Base-by-base conservation (phyloP, 257 asterid genomes). In the Solanum medicagineum region DNA sequence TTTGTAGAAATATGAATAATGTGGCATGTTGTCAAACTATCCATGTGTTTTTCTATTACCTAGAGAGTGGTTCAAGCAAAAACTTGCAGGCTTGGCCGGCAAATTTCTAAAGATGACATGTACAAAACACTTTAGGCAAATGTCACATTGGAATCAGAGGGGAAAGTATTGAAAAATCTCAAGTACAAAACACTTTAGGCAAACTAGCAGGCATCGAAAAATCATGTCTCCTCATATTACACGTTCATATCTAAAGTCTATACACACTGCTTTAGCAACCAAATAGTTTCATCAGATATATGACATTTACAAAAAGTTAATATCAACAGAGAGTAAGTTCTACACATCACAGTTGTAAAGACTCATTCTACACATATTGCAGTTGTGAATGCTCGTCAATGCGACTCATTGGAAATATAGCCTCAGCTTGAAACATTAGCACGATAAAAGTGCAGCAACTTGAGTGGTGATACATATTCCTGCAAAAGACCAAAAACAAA, bases 391-490 rank as follows among this genome's bases (percentile, higher is more conserved):
- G 7, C 55, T 75, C 57, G 75, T 71, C 17, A 26, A 56, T 51
- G 60, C 85, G 55, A 82, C 81, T 84, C 87, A 84, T 80, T 36
- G 79, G 85, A 20, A 81, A 59, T 19, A 40, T 54, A 53, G 80
- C 26, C 65, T 80, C 89, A 81, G 75, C 85, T 85, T 87, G 49
- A 87, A 69, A 81, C 89, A 85, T 63, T 74, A 20, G 95, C 97
- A 14, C 91, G 95, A 85, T 95, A 95, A 86, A 95, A 95, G 89
- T 87, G 93, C 59, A 94, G 91, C 87, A 93, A 80, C 87, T 92
- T 94, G 89, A 93, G 91, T 36, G 90, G 83, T 60, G 90, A 85
- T 26, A 91, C 91, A 65, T 75, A 79, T 87, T 94, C 99, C 99
- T 95, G 89, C 83, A 24, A 87, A 83, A 42, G 60, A 83, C 36